Percentiles rank a stretch among this genome's conserved stretches.
These are phyloP conservation scores for Knoxdaviesia proteae DNA, from an alignment of 2,329 filamentous ascomycete species.

Conservation along the genomic window DNA sequence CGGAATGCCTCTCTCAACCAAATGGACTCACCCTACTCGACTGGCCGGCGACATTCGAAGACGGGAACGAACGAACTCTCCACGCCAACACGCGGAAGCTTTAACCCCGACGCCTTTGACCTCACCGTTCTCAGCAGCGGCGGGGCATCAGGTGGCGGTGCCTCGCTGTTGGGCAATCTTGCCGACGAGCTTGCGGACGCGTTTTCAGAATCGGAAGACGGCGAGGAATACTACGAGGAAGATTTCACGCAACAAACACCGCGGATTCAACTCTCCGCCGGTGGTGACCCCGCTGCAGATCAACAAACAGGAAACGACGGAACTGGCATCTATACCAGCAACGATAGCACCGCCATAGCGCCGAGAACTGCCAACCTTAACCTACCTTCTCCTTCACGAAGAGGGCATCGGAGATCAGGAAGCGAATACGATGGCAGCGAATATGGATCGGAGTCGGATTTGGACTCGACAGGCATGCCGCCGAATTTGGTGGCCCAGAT, in stretches of 20 bases:
- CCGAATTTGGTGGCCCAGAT: constrained; percentile 47
- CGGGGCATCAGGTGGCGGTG: constrained; percentile 9
- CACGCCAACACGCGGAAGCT: constrained; percentile 26
- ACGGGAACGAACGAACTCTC: constrained; percentile 18
- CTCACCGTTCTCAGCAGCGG: constrained; percentile 22
- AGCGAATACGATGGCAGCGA: constrained; percentile 54
- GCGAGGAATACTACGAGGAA: constrained; percentile 28
- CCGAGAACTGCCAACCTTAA: constrained; percentile 20
- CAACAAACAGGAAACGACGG: constrained; percentile 2
- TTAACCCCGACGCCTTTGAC: constrained; percentile 25
- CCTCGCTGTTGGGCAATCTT: constrained; percentile 50
- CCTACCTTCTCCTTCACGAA: constrained; percentile 20
- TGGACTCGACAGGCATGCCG: constrained; percentile 48
- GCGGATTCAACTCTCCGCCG: too few species aligned
- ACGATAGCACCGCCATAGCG: constrained; percentile 6
- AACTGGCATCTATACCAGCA: background rate
- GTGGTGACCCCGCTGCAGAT: too few species aligned
- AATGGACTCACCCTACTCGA: constrained; percentile 22
- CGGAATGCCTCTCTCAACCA: constrained; percentile 35
- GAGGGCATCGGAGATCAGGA: constrained; percentile 27
- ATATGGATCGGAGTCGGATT: constrained; percentile 51
- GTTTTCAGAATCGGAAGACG: constrained; percentile 43
- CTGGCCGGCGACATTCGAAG: constrained; percentile 22
- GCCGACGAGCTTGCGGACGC: constrained; percentile 65
- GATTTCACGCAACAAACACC: too few species aligned